Evolutionary conservation across 495 filamentous ascomycete genomes (phyloP), one percentile per base, ranked within the genome.

Genomic region (Hypoxylon cercidicola): DNA sequence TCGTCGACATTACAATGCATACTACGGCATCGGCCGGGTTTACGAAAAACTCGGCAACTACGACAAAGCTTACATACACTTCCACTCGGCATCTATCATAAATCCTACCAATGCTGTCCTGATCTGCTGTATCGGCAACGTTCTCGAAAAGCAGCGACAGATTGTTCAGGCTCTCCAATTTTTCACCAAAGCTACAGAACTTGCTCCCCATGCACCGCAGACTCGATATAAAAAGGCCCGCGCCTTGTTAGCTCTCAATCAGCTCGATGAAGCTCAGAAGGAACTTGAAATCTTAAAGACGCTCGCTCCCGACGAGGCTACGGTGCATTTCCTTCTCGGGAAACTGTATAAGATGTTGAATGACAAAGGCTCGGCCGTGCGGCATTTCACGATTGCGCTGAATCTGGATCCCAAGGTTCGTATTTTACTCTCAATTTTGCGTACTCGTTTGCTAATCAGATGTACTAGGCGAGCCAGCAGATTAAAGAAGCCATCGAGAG

Each of bases 41-140:
- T 96, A 92, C 70, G 95, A 98, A 73, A 96, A 93, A 72, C 87
- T 96, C 73, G 95, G 95, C 74, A 96, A 93, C 74, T 93, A 90
- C 59, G 91, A 95, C 30, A 88, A 90, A 71, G 94, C 94, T 11
- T 89, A 96, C 68, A 88, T 88, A 44, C 94, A 99, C 77, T 99
- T 96, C 81, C 84, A 89, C 46, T 88, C 90, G 46, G 95, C 95
- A 10, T 85, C 90, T 3, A 78, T 81, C 20, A 96, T 99, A 73
- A 97, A 98, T 51, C 93, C 94, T 13, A 92, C 89, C 19, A 97
- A 98, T 69, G 87, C 93, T 0, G 89, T 98, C 2, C 79, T 99
- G 35, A 87, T 96, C 41, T 93, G 91, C 74, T 96, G 91, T 76
- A 92, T 99, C 68, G 95, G 95, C 13, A 87, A 88, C 32, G 90